Percentiles rank a stretch among this genome's conserved stretches.
phyloP scores from a whole-genome alignment of 1,284 basidiomycete species.

The Rhodotorula mucilaginosa region DNA sequence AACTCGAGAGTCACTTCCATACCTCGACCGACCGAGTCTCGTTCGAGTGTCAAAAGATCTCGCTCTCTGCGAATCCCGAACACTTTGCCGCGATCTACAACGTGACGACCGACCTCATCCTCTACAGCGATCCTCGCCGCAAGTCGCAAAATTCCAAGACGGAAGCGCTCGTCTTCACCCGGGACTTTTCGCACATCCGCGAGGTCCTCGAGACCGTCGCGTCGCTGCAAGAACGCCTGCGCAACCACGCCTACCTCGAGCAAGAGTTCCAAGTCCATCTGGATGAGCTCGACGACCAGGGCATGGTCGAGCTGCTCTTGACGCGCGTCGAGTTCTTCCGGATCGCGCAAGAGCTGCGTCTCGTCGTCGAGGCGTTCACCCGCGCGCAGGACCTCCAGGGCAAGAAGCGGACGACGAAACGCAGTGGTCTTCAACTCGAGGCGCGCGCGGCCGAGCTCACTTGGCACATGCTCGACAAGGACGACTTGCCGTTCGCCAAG shows the following conservation, averaged over 20 bases:
- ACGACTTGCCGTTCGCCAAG: slow-evolving; percentile 75
- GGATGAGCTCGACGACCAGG: slow-evolving; percentile 55
- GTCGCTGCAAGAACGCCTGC: slow-evolving; percentile 71
- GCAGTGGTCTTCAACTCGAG: slow-evolving; percentile 73
- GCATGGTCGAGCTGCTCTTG: slow-evolving; percentile 58
- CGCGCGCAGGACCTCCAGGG: slow-evolving; percentile 69
- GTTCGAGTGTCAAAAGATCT: slow-evolving; percentile 78
- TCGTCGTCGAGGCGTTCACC: slow-evolving; percentile 86
- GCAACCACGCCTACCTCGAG: slow-evolving; percentile 57
- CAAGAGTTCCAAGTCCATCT: slow-evolving; percentile 46
- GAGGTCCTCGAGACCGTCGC: slow-evolving; percentile 68
- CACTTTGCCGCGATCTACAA: slow-evolving; percentile 87
- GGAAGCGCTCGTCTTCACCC: slow-evolving; percentile 81
- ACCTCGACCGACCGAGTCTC: slow-evolving; percentile 57
- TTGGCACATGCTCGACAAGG: slow-evolving; percentile 86
- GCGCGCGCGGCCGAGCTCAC: slow-evolving; percentile 83
- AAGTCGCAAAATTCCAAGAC: slow-evolving; percentile 71
- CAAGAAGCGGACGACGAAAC: slow-evolving; percentile 25
- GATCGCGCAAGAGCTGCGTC: slow-evolving; percentile 74
- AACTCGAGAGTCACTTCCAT: slow-evolving; percentile 27
- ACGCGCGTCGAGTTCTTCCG: slow-evolving; percentile 72
- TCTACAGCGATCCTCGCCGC: slow-evolving; percentile 83
- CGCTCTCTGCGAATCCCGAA: slow-evolving; percentile 79
- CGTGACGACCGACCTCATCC: slow-evolving; percentile 79
- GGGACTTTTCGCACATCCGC: slow-evolving; percentile 79